Evolutionary conservation across 1,139 yeast species (phyloP).

Genomic region (Pichia sp.): DNA sequence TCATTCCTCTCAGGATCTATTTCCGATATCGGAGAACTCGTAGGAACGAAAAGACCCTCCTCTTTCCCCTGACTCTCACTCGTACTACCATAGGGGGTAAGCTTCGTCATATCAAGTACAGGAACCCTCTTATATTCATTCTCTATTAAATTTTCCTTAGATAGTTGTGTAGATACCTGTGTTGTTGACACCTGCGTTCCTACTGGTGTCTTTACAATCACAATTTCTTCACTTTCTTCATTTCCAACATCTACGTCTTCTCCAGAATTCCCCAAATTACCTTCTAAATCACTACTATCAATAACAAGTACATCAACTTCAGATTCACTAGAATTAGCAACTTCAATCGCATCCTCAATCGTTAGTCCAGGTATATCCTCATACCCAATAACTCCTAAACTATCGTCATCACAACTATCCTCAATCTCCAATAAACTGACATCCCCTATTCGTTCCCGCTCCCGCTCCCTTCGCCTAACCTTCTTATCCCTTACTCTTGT

Average conservation of each 20-base stretch:
- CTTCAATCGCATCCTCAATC: not conserved
- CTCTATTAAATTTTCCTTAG: too few relatives aligned
- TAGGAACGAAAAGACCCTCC: too few relatives aligned
- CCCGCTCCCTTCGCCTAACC: conserved; percentile 4
- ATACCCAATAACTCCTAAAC: not conserved
- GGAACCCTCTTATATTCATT: too few relatives aligned
- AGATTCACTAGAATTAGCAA: not conserved
- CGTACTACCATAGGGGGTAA: too few relatives aligned
- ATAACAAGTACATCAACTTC: not conserved
- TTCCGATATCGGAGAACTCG: conserved; percentile 12
- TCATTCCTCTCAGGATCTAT: conserved; percentile 5
- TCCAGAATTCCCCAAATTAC: not conserved
- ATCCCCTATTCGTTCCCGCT: conserved; percentile 6
- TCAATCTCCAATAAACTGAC: too few relatives aligned
- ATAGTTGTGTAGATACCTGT: too few relatives aligned
- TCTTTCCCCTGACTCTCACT: too few relatives aligned
- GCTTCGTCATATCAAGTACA: too few relatives aligned
- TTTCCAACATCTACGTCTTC: conserved; percentile 9
- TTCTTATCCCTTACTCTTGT: not conserved
- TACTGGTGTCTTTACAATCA: not conserved
- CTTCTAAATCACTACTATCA: not conserved
- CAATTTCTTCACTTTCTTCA: conserved; percentile 5
- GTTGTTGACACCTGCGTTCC: too few relatives aligned
- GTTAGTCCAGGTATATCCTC: too few relatives aligned
- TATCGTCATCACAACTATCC: not conserved